Conservation (phyloP, 129 eudicot genomes). For the Logfia minima region DNA sequence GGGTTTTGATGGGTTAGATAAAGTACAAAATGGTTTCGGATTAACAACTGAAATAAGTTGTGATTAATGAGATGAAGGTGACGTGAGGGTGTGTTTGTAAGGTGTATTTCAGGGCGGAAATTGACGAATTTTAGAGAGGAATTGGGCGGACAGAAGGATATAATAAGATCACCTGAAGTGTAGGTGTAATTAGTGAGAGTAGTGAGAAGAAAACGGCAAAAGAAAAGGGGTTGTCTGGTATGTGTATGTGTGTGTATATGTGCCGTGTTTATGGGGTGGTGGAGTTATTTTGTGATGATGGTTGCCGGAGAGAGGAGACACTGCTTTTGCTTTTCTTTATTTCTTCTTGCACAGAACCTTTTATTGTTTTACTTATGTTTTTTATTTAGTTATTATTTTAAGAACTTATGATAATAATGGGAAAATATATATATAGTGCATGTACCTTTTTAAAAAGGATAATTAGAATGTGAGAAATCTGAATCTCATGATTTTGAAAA, state of each 20-base stretch:
- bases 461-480: not conserved
- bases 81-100: not conserved
- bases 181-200: not conserved
- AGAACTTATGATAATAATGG: not conserved
- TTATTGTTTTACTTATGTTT: not conserved
- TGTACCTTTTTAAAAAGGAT: too few species aligned
- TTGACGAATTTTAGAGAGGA: not conserved
- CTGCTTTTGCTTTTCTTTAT: conserved; percentile 16
- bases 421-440: not conserved
- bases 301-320: conserved; percentile 27
- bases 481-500: not conserved
- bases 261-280: conserved; percentile 32
- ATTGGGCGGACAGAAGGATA: not conserved
- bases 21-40: not conserved
- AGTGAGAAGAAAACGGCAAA: conserved; percentile 40
- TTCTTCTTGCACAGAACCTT: not conserved
- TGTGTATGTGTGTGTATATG: conserved; percentile 15
- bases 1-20: not conserved
- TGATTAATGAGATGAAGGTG: not conserved
- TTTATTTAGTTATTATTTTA: too few species aligned
- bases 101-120: not conserved
- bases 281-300: conserved; percentile 33
- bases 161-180: not conserved
- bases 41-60: not conserved
- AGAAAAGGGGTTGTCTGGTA: conserved; percentile 39